Percentiles rank a stretch among this genome's conserved stretches.
These are phyloP conservation scores for Chimonanthus praecox DNA, from an alignment of 164 flowering plant species.

Conservation along the genomic window DNA sequence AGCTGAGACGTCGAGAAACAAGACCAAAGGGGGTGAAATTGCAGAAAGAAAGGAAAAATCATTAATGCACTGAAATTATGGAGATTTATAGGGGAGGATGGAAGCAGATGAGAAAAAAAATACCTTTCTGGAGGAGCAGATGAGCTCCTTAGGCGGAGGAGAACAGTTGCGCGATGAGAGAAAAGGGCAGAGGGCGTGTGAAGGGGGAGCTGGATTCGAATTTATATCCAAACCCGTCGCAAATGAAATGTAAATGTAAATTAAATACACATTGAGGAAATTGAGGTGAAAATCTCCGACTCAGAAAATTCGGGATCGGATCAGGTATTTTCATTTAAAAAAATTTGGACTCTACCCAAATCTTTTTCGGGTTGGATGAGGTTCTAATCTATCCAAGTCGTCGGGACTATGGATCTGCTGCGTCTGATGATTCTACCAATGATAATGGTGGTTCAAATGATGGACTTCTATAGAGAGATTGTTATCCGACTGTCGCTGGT, in stretches of 20 bases:
- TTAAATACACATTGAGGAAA: neutral
- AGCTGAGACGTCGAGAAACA: neutral
- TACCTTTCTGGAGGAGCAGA: neutral
- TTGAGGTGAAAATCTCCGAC: too few species aligned
- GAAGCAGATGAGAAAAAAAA: neutral
- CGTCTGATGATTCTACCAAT: too few species aligned
- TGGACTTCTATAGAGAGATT: too few species aligned
- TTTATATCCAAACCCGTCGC: neutral
- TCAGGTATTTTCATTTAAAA: too few species aligned
- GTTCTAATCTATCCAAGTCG: too few species aligned
- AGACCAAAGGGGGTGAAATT: neutral
- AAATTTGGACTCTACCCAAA: too few species aligned
- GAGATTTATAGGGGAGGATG: too few species aligned
- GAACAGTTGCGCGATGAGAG: neutral
- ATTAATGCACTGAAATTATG: neutral
- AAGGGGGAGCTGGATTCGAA: neutral
- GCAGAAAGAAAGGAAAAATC: neutral
- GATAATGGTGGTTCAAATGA: too few species aligned
- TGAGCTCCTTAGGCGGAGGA: neutral
- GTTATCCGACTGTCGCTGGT: too few species aligned
- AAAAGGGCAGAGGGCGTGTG: neutral
- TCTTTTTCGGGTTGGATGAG: too few species aligned
- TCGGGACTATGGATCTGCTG: too few species aligned
- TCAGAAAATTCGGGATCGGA: too few species aligned
- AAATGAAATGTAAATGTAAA: conserved; percentile 1